phyloP scores from a whole-genome alignment of 2,329 filamentous ascomycete genomes.

The Botrytis fragariae region DNA sequence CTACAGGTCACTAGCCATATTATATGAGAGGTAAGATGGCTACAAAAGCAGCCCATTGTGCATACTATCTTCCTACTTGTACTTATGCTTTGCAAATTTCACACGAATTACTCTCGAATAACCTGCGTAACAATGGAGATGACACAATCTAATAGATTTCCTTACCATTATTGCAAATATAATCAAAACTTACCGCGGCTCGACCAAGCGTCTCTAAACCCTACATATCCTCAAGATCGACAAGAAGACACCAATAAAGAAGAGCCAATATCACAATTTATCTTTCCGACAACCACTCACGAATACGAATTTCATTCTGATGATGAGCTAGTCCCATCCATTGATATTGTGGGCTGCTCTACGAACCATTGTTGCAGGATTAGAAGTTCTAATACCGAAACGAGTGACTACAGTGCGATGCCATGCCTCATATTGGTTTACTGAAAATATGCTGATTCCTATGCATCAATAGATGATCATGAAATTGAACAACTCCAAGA shows the following conservation, averaged over 20 bases:
- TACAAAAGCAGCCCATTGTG: not conserved
- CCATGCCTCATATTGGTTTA: not conserved
- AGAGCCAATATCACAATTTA: not conserved
- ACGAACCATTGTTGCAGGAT: not conserved
- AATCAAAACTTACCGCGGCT: no score
- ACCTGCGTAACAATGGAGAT: not conserved
- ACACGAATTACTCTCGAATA: not conserved
- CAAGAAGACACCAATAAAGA: not conserved
- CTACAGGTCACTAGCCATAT: not conserved
- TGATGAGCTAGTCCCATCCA: not conserved
- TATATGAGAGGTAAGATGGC: not conserved
- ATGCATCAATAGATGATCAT: not conserved
- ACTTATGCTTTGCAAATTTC: not conserved
- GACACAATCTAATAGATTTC: not conserved
- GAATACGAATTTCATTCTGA: not conserved
- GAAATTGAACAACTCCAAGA: not conserved
- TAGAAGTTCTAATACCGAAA: not conserved
- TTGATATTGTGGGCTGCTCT: not conserved
- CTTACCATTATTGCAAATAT: not conserved
- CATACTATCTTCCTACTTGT: not conserved
- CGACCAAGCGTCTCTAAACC: not conserved
- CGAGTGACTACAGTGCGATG: not conserved
- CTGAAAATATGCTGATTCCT: not conserved
- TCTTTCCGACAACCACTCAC: no score
- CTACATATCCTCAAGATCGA: not conserved